phyloP scores from a whole-genome alignment of 768 basidiomycete genomes.

The Tulasnella sp. region DNA sequence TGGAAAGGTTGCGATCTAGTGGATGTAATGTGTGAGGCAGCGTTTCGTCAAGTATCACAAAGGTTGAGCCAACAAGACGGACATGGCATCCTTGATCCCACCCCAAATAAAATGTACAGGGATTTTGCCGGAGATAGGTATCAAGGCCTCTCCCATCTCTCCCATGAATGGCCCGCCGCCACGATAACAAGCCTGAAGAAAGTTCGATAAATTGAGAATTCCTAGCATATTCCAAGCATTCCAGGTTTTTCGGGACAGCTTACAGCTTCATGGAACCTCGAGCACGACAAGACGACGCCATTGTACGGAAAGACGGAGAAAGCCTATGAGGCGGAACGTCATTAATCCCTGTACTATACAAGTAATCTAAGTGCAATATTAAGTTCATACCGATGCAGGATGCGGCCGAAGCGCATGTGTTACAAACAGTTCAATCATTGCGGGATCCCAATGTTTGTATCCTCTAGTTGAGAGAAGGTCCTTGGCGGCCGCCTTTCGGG shows the following conservation, averaged over 20 bases:
- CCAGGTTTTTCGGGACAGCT: neutral
- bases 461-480: slow-evolving; percentile 3
- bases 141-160: neutral
- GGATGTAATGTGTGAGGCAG: neutral
- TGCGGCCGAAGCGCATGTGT: slow-evolving; percentile 7
- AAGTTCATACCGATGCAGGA: neutral
- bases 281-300: slow-evolving; percentile 5
- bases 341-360: too few species aligned
- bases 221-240: neutral
- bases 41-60: too few species aligned
- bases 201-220: too few species aligned
- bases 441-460: slow-evolving; percentile 5
- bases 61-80: neutral
- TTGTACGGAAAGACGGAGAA: neutral
- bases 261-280: slow-evolving; percentile 10
- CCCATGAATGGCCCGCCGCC: neutral
- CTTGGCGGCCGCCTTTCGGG: neutral
- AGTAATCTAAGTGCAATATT: too few species aligned
- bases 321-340: neutral
- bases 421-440: slow-evolving; percentile 5
- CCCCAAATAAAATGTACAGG: slow-evolving; percentile 7
- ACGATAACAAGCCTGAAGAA: slow-evolving; percentile 11
- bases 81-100: neutral
- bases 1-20: neutral
- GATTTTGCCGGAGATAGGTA: neutral